Evolutionary conservation across 2,329 filamentous ascomycete species (phyloP).

Genomic region (Clarireedia paspali): DNA sequence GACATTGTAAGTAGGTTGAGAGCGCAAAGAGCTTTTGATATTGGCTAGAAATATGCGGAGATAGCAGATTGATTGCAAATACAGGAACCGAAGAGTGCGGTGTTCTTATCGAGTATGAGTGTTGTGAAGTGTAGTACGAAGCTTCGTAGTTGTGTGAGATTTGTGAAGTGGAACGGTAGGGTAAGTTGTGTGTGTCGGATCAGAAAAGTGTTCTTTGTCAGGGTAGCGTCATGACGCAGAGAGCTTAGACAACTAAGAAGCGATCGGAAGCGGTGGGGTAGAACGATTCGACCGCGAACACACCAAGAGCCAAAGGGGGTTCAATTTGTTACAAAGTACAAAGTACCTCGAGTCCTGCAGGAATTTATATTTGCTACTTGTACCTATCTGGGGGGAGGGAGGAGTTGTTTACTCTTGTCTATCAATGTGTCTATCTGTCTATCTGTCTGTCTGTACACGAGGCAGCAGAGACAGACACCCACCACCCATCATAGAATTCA

Average conservation of each 20-base stretch:
- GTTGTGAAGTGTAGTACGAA: no score
- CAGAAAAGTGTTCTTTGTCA: slow-evolving; percentile 8
- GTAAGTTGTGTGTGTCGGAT: neutral
- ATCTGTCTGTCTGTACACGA: no score
- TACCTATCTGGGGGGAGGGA: no score
- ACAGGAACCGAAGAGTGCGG: slow-evolving; percentile 1
- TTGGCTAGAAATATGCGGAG: neutral
- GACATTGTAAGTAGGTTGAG: slow-evolving; percentile 51
- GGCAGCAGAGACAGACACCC: no score
- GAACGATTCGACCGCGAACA: neutral
- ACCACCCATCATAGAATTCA: no score
- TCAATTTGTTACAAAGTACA: neutral
- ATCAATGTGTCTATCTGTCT: no score
- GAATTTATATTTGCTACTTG: no score
- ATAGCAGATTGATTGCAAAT: neutral
- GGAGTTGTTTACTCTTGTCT: no score
- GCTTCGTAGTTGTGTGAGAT: neutral
- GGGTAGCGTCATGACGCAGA: slow-evolving; percentile 5
- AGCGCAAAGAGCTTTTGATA: neutral
- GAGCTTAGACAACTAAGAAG: slow-evolving; percentile 3
- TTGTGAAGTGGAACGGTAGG: neutral
- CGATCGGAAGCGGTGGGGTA: slow-evolving; percentile 1
- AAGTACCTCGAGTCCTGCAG: neutral
- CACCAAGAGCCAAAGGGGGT: neutral
- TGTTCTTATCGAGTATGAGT: slow-evolving; percentile 4